A percentile compares a stretch with the other conserved stretches of the same genome.
Evolutionary conservation across 148 eudicot genomes (phyloP).

Genomic region (Cornus kousa): DNA sequence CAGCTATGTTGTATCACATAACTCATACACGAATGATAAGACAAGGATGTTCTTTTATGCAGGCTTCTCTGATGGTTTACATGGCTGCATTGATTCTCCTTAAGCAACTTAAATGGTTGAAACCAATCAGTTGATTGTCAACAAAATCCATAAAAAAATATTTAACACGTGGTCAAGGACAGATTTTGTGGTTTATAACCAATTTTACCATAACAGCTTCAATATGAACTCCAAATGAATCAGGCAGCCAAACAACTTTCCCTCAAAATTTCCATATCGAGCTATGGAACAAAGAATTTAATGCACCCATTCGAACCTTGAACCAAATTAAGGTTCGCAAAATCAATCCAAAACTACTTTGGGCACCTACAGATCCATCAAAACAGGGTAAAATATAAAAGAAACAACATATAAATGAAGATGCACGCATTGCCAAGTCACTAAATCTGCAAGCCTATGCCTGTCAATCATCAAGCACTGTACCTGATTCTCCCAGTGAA

Average conservation of each 20-base stretch:
- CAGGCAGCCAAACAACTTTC: background rate
- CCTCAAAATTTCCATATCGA: background rate
- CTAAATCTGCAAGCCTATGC: background rate
- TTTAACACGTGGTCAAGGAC: background rate
- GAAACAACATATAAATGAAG: background rate
- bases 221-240: background rate
- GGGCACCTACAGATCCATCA: background rate
- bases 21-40: background rate
- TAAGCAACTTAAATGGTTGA: background rate
- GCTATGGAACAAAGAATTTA: background rate
- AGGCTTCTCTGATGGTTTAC: background rate
- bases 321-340: constrained; percentile 1
- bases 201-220: background rate
- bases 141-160: background rate
- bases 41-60: background rate
- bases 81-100: background rate
- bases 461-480: constrained; percentile 8
- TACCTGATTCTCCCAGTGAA: constrained; percentile 95
- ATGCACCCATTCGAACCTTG: background rate
- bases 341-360: background rate
- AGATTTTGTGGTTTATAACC: background rate
- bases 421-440: background rate
- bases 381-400: background rate
- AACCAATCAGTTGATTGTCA: background rate
- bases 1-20: background rate